Evolutionary conservation across 345 rosid species (phyloP), one percentile per base, ranked within the genome.

Genomic region (Diplotaxis tenuifolia): DNA sequence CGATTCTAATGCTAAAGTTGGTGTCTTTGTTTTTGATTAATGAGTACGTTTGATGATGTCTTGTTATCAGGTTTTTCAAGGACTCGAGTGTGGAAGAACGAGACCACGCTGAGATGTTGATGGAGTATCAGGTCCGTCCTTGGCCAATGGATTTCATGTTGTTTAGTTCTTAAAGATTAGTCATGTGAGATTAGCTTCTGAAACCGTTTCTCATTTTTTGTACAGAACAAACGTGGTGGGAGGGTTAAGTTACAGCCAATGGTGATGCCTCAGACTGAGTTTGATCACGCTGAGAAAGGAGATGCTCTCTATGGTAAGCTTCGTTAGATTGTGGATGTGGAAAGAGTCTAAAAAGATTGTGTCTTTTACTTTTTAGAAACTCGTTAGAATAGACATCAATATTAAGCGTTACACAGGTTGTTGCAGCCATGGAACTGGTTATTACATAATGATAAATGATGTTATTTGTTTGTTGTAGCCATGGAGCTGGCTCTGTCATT

Each of bases 171-270:
- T n/a, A n/a, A n/a, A n/a, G n/a, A n/a, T n/a, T n/a, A n/a, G n/a
- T n/a, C 10, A 12, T 36, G 4, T 68, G 63, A 52, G 60, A 5
- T 55, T 1, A 36, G 22, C 12, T 55, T 58, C 7, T 67, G 25
- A 50, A 32, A 21, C 9, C 4, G 7, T 32, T 62, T 61, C 28
- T 7, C 16, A 6, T 45, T 16, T 42, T 2, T 19, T 28, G 9
- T 21, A 14, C 68, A 94, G 99, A 94, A 94, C 85, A 82, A 84
- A 53, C 87, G 97, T 22, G 99, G 99, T 28, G 99, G 99, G 18
- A 85, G 78, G 65, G 97, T 92, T 34, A 85, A 80, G 74, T 83
- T 94, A 45, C 93, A 87, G 49, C 79, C 89, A 0, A 88, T 94
- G 7, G 49, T 88, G 77, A 78, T 79, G 71, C 96, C 99, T 31